phyloP scores from a whole-genome alignment of 306 rosid genomes.

The Bauhinia variegata region DNA sequence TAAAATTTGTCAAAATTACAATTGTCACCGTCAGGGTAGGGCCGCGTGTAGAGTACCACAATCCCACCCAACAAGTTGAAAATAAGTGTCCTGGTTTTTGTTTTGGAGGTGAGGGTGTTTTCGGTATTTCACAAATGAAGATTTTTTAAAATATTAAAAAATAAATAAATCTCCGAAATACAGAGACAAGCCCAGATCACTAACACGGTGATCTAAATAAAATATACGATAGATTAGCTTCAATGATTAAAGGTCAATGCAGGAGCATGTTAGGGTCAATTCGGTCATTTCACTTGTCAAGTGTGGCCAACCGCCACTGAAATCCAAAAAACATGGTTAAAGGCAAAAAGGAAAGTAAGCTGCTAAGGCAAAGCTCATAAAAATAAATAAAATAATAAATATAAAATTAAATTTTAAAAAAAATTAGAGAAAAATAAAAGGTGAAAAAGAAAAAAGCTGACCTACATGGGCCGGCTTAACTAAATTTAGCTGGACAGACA shows the following conservation, averaged over 20 bases:
- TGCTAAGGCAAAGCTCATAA: constrained; percentile 34
- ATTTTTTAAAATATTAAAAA: constrained; percentile 8
- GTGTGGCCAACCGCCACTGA: constrained; percentile 44
- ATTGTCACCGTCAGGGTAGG: constrained; percentile 58
- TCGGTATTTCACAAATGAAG: constrained; percentile 19
- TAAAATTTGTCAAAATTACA: constrained; percentile 50
- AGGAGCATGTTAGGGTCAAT: constrained; percentile 57
- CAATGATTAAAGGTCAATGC: constrained; percentile 91
- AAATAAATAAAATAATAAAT: too few relatives aligned
- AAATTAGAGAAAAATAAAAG: background rate
- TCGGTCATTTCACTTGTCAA: constrained; percentile 42
- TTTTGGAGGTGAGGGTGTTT: constrained; percentile 25
- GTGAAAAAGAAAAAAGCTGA: constrained; percentile 52
- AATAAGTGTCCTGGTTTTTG: constrained; percentile 11
- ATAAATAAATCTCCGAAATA: constrained; percentile 30
- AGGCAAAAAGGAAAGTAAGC: constrained; percentile 17
- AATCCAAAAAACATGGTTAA: constrained; percentile 45
- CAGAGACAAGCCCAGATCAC: constrained; percentile 61
- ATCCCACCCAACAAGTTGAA: constrained; percentile 62
- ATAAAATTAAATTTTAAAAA: background rate
- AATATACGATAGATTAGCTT: constrained; percentile 57
- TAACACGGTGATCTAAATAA: constrained; percentile 47
- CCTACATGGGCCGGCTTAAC: constrained; percentile 75
- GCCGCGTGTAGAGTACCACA: constrained; percentile 60
- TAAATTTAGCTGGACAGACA: constrained; percentile 93